Evolutionary conservation across 225 moss, liverwort and hornwort species (phyloP).

Genomic region (Anthoceros angustus): DNA sequence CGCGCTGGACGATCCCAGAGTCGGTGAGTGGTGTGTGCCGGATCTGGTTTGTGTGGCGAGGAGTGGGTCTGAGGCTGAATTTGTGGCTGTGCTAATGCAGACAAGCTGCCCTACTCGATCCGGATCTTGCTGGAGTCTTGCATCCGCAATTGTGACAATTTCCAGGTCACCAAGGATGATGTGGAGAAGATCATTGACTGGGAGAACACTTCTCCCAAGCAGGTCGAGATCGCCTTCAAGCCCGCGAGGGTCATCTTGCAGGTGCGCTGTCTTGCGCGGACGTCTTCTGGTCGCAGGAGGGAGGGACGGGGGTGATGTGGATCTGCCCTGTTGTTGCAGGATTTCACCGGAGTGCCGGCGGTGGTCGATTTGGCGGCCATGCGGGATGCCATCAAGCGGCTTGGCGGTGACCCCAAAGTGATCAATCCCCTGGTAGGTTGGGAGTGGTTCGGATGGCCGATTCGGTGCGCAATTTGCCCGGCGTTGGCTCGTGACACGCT

Average conservation of each 20-base stretch:
- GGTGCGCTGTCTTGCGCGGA: slow-evolving; percentile 16
- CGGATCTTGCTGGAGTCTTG: slow-evolving; percentile 70
- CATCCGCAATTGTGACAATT: slow-evolving; percentile 71
- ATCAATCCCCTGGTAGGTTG: slow-evolving; percentile 75
- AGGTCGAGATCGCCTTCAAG: slow-evolving; percentile 90
- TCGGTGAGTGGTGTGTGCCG: slow-evolving; percentile 24
- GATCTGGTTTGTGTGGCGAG: not conserved
- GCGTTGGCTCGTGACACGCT: not conserved
- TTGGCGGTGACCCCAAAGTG: slow-evolving; percentile 77
- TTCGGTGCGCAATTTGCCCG: not conserved
- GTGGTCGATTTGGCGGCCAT: slow-evolving; percentile 91
- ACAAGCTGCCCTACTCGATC: slow-evolving; percentile 67
- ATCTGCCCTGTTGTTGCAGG: slow-evolving; percentile 20
- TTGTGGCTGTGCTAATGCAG: slow-evolving; percentile 16
- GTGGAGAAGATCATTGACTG: slow-evolving; percentile 88
- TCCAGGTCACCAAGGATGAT: slow-evolving; percentile 50
- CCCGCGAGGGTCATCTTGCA: slow-evolving; percentile 83
- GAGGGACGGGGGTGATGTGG: not conserved
- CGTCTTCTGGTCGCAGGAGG: not conserved
- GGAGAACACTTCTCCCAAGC: slow-evolving; percentile 65
- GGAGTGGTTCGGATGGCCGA: not conserved
- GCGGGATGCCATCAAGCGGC: slow-evolving; percentile 78
- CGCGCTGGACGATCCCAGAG: slow-evolving; percentile 54
- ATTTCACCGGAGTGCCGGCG: slow-evolving; percentile 92
- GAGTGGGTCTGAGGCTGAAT: not conserved